A percentile compares a stretch with the other conserved stretches of the same genome.
Conservation (phyloP, 2,329 filamentous ascomycete genomes). For the Lasiodiplodia citricola region DNA sequence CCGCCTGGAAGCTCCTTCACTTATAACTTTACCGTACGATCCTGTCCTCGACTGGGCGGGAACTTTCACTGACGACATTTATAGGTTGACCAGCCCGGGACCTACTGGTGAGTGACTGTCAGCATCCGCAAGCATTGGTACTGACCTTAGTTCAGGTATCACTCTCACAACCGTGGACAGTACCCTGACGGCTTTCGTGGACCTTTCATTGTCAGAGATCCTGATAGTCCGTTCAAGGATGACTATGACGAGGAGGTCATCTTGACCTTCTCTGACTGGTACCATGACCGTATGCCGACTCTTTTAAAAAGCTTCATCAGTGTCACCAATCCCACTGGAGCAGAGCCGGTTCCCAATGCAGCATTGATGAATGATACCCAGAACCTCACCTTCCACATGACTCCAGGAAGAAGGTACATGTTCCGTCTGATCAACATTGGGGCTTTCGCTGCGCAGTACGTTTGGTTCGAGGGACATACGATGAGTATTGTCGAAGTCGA, state of each 20-base stretch:
- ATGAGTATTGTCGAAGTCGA: slow-evolving; percentile 73
- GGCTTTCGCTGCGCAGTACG: slow-evolving; percentile 73
- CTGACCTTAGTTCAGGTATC: slow-evolving; percentile 52
- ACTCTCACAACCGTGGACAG: slow-evolving; percentile 67
- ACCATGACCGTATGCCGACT: slow-evolving; percentile 63
- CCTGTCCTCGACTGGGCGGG: neutral
- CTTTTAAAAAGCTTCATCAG: slow-evolving; percentile 52
- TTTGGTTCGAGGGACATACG: slow-evolving; percentile 71
- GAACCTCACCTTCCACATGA: slow-evolving; percentile 50
- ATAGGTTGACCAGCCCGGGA: slow-evolving; percentile 57
- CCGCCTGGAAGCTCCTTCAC: slow-evolving; percentile 66
- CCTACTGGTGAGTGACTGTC: slow-evolving; percentile 52
- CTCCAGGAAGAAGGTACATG: slow-evolving; percentile 65
- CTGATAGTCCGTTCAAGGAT: slow-evolving; percentile 57
- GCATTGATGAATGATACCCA: slow-evolving; percentile 68
- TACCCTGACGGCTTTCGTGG: slow-evolving; percentile 73
- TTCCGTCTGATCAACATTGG: slow-evolving; percentile 73
- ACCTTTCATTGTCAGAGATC: slow-evolving; percentile 69
- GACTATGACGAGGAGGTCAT: slow-evolving; percentile 66
- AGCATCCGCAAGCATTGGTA: too few species aligned
- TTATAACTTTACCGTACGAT: slow-evolving; percentile 68
- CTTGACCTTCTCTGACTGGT: slow-evolving; percentile 75
- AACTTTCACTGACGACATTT: slow-evolving; percentile 13
- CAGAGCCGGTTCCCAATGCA: slow-evolving; percentile 70
- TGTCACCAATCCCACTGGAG: slow-evolving; percentile 60